Conservation (phyloP, 1,139 yeast species). For the Saccharomyces pastorianus region DNA sequence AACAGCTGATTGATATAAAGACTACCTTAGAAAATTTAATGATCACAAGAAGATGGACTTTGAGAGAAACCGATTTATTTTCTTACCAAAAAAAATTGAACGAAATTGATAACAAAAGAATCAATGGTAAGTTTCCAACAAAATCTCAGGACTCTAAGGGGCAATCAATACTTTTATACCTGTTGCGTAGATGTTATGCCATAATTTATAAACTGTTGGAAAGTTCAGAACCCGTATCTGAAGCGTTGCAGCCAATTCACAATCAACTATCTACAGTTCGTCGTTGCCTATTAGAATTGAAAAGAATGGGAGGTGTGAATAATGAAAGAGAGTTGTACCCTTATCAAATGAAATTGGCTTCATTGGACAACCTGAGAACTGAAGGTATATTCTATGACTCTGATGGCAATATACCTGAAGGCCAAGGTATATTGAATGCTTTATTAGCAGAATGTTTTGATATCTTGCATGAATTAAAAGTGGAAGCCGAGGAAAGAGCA, state of each 20-base stretch:
- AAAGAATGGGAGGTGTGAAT: constrained; percentile 85
- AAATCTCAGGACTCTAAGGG: constrained; percentile 35
- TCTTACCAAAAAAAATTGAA: constrained; percentile 67
- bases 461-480: constrained; percentile 79
- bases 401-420: constrained; percentile 86
- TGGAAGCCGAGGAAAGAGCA: constrained; percentile 68
- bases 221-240: constrained; percentile 90
- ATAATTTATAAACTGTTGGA: constrained; percentile 80
- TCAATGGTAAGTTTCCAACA: constrained; percentile 46
- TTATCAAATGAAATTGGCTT: constrained; percentile 86
- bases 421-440: constrained; percentile 90
- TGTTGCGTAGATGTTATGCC: constrained; percentile 84
- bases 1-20: constrained; percentile 54
- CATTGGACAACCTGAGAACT: constrained; percentile 72
- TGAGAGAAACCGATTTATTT: constrained; percentile 89
- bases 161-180: constrained; percentile 64
- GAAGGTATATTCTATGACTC: constrained; percentile 84
- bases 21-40: constrained; percentile 69
- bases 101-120: constrained; percentile 62
- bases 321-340: constrained; percentile 86
- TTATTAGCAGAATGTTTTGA: constrained; percentile 91
- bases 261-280: constrained; percentile 88
- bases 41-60: constrained; percentile 92
- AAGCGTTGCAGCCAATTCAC: constrained; percentile 84
- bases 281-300: constrained; percentile 78